Conservation (phyloP, 2,329 filamentous ascomycete species). For the Pyrenochaeta sp. region DNA sequence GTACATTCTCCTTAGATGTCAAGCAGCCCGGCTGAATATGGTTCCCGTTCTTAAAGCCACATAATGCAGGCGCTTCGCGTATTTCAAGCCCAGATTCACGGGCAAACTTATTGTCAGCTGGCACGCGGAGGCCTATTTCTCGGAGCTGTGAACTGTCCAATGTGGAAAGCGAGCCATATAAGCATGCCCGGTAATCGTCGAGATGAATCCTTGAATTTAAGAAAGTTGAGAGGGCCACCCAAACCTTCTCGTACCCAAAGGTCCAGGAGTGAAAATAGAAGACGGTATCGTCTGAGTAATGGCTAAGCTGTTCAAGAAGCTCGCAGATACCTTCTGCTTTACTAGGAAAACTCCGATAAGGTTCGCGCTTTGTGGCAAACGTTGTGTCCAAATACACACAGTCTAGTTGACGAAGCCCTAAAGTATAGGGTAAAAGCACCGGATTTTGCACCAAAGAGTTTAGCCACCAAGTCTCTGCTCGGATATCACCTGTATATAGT, state of each 20-base stretch:
- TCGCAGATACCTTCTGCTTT: constrained; percentile 81
- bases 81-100: constrained; percentile 51
- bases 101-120: constrained; percentile 29
- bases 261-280: constrained; percentile 93
- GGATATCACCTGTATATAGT: constrained; percentile 88
- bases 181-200: constrained; percentile 77
- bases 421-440: constrained; percentile 75
- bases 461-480: constrained; percentile 88
- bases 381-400: constrained; percentile 92
- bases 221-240: constrained; percentile 78
- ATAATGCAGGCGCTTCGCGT: constrained; percentile 71
- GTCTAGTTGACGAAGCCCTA: constrained; percentile 64
- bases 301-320: constrained; percentile 71
- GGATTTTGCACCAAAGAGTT: constrained; percentile 76
- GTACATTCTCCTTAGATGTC: constrained; percentile 67
- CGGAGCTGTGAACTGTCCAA: constrained; percentile 29
- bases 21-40: constrained; percentile 73
- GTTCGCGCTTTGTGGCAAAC: constrained; percentile 65
- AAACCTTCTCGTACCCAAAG: constrained; percentile 92
- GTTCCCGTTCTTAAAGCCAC: constrained; percentile 80
- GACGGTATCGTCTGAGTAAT: constrained; percentile 75
- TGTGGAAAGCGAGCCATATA: constrained; percentile 70
- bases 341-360: constrained; percentile 63
- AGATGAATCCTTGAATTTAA: constrained; percentile 79
- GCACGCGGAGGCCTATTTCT: constrained; percentile 50